Conservation (phyloP, 352 stramenopile genomes). For the Phytopythium kandeliae region DNA sequence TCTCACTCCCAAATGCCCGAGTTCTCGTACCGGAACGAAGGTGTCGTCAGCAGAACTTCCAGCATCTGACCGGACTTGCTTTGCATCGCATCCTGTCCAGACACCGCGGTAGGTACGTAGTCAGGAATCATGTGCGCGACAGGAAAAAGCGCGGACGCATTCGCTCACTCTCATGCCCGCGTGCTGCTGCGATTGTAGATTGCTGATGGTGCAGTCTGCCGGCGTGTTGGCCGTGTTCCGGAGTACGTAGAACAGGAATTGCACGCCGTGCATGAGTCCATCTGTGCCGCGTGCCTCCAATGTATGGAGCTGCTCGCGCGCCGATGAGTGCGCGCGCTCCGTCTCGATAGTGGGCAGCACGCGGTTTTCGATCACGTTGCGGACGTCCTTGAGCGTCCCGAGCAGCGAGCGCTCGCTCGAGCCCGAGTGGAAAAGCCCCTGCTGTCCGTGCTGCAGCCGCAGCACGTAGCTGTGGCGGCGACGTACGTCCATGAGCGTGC, state of each 20-base stretch:
- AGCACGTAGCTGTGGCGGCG: slow-evolving; percentile 72
- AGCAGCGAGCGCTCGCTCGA: slow-evolving; percentile 70
- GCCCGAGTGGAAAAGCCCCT: slow-evolving; percentile 75
- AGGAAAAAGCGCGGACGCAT: neutral
- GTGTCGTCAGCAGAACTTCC: slow-evolving; percentile 69
- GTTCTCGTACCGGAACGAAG: slow-evolving; percentile 66
- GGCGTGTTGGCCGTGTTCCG: slow-evolving; percentile 81
- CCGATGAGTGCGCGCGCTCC: slow-evolving; percentile 74
- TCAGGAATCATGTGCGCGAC: too few species aligned
- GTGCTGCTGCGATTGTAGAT: slow-evolving; percentile 76
- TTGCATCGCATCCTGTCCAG: slow-evolving; percentile 59
- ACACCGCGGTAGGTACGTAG: too few species aligned
- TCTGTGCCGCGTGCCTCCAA: slow-evolving; percentile 72
- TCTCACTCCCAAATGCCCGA: neutral
- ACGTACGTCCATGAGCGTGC: slow-evolving; percentile 69
- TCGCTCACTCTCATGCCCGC: slow-evolving; percentile 54
- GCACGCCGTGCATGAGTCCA: slow-evolving; percentile 80
- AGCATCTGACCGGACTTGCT: slow-evolving; percentile 85
- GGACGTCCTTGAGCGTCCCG: slow-evolving; percentile 76
- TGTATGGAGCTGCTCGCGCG: slow-evolving; percentile 73
- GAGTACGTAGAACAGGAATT: slow-evolving; percentile 86
- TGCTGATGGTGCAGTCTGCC: slow-evolving; percentile 79
- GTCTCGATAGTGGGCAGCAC: slow-evolving; percentile 78
- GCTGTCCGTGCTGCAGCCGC: slow-evolving; percentile 71
- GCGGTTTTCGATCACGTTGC: slow-evolving; percentile 70